Evolutionary conservation across 208 protist species (phyloP), one percentile per base, ranked within the genome.

Genomic region (Trypanosomatidae sp.): DNA sequence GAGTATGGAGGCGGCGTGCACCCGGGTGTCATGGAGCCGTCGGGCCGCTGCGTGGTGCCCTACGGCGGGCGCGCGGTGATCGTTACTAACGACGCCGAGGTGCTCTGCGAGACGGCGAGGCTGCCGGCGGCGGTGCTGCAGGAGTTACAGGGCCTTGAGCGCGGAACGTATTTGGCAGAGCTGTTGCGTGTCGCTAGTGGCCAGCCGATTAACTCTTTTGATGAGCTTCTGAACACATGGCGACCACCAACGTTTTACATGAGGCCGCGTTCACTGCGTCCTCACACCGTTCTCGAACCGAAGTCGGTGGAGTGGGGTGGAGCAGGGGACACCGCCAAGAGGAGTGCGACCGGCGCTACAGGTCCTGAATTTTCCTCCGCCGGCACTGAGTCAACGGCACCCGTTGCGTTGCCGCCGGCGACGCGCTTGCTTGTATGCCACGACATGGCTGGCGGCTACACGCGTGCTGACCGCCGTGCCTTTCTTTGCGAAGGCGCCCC

Each of bases 361-460:
- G 41, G 13, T 3, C 17, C 9, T 12, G 41, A 41, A 33, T 2
- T 44, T 19, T 50, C 28, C 25, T 39, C 39, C 39, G 15, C 49
- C 19, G n/a, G 28, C 6, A 19, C 9, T 41, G n/a, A n/a, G 60
- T 53, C 41, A 17, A 22, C 53, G 46, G 12, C 50, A 46, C 19
- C 5, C 39, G 46, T 36, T 12, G 33, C 36, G 19, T 46, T 46
- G 30, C 43, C 62, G 47, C 58, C 25, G 50, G 19, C 0, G 5
- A 25, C 70, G 30, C 75, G 81, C 36, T 44, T 95, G 47, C 71
- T 97, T 13, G 83, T 95, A 10, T 97, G 92, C 74, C 92, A 97
- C 76, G 92, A 97, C 74, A 90, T 94, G 77, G 50, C 68, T 13
- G 92, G 92, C 30, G 84, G 86, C 28, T 97, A 95, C 78, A 55